Evolutionary conservation across 2,329 filamentous ascomycete genomes (phyloP), one percentile per base, ranked within the genome.

Genomic region (Tolypocladium ophioglossoides): DNA sequence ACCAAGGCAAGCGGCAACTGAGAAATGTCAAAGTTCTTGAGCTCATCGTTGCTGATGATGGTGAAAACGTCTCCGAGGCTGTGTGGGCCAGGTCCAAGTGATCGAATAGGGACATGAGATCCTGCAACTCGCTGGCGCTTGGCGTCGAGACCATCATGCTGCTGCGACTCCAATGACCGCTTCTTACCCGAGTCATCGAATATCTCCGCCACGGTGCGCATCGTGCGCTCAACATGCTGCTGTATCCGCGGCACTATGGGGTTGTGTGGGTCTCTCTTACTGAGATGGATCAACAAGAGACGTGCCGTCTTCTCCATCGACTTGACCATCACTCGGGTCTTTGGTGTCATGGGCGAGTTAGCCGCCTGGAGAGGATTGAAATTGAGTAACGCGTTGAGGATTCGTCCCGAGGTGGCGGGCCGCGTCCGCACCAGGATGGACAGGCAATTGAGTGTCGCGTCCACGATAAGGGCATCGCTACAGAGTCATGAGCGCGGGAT

Each of bases 221-320:
- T 84, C 58, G 95, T 80, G 51, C 89, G 83, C 63, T 96, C 90
- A 20, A 96, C 76, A 64, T 95, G 86, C 65, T 94, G 87, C 62
- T 96, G 89, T 68, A 99, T 94, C 57, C 89, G 86, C 0, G 79
- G 79, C 24, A 81, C 79, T 52, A 91, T 76, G 0, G 89, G 84
- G 61, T 91, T 87, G 54, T 88, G 87, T 2, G 89, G 88, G 61
- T 94, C 91, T 64, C 91, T 91, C 73, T 92, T 92, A 61, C 87
- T 77, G 52, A 96, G 75, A 70, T 96, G 91, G 52, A 91, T 80
- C 40, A 97, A 77, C 49, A 99, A 74, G 61, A 91, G 84, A 63
- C 91, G 83, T 3, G 88, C 88, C 27, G 94, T 99, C 66, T 95
- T 90, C 69, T 96, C 92, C 84, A 99, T 94, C 6, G 92, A 97